phyloP scores from a whole-genome alignment of 306 rosid species.

The Crataegus laevigata region DNA sequence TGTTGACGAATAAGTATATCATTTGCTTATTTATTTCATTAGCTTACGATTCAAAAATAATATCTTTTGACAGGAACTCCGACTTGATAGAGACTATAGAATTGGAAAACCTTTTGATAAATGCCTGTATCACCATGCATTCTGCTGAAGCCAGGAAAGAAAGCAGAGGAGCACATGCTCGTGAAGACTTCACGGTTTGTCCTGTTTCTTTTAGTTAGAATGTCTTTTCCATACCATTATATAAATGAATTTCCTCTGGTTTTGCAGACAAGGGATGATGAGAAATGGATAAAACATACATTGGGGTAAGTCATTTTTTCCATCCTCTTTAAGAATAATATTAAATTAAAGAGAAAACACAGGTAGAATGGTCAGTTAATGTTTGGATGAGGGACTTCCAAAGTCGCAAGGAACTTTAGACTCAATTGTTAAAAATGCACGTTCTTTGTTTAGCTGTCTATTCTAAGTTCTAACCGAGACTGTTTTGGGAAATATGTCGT shows the following conservation, averaged over 20 bases:
- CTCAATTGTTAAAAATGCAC: neutral
- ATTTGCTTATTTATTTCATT: neutral
- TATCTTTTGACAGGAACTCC: conserved; percentile 53
- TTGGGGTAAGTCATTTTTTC: conserved; percentile 61
- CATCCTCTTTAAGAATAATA: neutral
- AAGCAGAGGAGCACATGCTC: conserved; percentile 95
- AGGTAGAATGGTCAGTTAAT: neutral
- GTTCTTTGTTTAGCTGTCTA: neutral
- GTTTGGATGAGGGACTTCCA: neutral
- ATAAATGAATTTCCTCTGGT: conserved; percentile 16
- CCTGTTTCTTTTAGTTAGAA: neutral
- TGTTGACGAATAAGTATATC: neutral
- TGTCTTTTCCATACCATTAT: neutral
- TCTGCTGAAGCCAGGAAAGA: conserved; percentile 98
- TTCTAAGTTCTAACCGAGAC: neutral
- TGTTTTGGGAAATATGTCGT: neutral
- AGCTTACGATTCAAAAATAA: neutral
- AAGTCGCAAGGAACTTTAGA: neutral
- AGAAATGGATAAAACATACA: conserved; percentile 87
- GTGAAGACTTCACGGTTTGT: conserved; percentile 71
- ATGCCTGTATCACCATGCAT: conserved; percentile 82
- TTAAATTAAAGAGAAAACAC: neutral
- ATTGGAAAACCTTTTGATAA: conserved; percentile 84
- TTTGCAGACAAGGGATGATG: conserved; percentile 89
- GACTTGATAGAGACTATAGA: conserved; percentile 84